Percentiles rank a stretch among this genome's conserved stretches.
These are phyloP conservation scores for Colletotrichum tanaceti DNA, from an alignment of 2,329 filamentous ascomycete genomes.

Conservation along the genomic window DNA sequence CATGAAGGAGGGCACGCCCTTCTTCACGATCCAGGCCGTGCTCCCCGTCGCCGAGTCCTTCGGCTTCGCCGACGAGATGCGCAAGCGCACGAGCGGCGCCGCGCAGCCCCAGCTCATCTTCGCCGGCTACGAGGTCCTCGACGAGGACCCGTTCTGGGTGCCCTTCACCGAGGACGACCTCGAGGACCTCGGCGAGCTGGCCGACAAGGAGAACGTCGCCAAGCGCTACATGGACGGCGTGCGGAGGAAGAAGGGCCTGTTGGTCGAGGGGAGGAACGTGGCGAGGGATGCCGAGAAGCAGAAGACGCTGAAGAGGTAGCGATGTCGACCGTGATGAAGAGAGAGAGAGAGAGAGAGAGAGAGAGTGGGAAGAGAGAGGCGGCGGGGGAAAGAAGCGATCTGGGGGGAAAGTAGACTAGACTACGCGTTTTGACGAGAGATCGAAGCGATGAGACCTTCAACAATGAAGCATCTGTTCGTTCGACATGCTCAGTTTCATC, in stretches of 20 bases:
- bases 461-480: too few species aligned
- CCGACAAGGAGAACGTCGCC: constrained; percentile 94
- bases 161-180: constrained; percentile 96
- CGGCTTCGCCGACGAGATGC: constrained; percentile 95
- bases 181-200: constrained; percentile 94
- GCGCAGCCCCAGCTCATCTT: constrained; percentile 95
- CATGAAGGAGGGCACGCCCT: constrained; percentile 94
- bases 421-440: neutral
- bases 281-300: constrained; percentile 94
- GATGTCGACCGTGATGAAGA: accelerated
- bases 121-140: constrained; percentile 89
- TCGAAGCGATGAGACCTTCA: too few species aligned
- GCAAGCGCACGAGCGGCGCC: constrained; percentile 90
- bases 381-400: too few species aligned
- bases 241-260: constrained; percentile 84
- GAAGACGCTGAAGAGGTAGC: constrained; percentile 72
- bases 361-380: too few species aligned
- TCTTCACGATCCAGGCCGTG: constrained; percentile 91
- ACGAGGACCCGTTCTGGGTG: constrained; percentile 98
- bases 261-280: constrained; percentile 81
- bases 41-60: constrained; percentile 95
- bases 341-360: neutral
- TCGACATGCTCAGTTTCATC: too few species aligned
- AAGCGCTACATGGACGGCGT: constrained; percentile 96
- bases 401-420: neutral